phyloP scores from a whole-genome alignment of 2,329 filamentous ascomycete genomes.

The Curvularia verruculosa region DNA sequence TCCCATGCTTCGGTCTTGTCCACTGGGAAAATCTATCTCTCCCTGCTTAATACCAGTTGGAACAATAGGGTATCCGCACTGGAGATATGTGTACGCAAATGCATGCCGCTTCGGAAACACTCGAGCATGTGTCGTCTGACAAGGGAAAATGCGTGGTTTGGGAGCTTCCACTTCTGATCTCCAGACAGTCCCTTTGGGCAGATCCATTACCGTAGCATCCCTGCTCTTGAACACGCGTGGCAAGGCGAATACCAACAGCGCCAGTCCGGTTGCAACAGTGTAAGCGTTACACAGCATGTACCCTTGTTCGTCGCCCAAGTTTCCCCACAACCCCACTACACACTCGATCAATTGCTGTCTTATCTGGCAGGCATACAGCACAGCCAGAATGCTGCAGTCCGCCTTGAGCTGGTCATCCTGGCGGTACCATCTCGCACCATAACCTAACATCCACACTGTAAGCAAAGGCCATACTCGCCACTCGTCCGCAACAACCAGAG shows the following conservation, averaged over 20 bases:
- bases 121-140: slow-evolving; percentile 68
- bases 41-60: slow-evolving; percentile 55
- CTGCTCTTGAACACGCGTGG: slow-evolving; percentile 2
- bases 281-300: slow-evolving; percentile 12
- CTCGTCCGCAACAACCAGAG: slow-evolving; percentile 10
- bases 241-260: slow-evolving; percentile 11
- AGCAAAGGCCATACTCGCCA: slow-evolving; percentile 27
- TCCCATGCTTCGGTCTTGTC: slow-evolving; percentile 38
- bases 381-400: slow-evolving; percentile 28
- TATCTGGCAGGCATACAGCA: slow-evolving; percentile 14
- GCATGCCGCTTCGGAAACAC: slow-evolving; percentile 71
- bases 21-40: slow-evolving; percentile 23
- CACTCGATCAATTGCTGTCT: slow-evolving; percentile 15
- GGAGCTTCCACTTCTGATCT: slow-evolving; percentile 27
- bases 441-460: slow-evolving; percentile 28
- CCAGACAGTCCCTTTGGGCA: neutral
- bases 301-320: slow-evolving; percentile 5
- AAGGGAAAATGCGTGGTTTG: slow-evolving; percentile 63
- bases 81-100: slow-evolving; percentile 74
- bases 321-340: slow-evolving; percentile 20
- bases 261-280: slow-evolving; percentile 19
- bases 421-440: slow-evolving; percentile 23
- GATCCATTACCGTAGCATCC: neutral
- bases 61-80: slow-evolving; percentile 71
- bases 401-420: slow-evolving; percentile 28